Evolutionary conservation across 495 filamentous ascomycete species (phyloP), one percentile per base, ranked within the genome.

Genomic region (Opeltia flavorubescens): DNA sequence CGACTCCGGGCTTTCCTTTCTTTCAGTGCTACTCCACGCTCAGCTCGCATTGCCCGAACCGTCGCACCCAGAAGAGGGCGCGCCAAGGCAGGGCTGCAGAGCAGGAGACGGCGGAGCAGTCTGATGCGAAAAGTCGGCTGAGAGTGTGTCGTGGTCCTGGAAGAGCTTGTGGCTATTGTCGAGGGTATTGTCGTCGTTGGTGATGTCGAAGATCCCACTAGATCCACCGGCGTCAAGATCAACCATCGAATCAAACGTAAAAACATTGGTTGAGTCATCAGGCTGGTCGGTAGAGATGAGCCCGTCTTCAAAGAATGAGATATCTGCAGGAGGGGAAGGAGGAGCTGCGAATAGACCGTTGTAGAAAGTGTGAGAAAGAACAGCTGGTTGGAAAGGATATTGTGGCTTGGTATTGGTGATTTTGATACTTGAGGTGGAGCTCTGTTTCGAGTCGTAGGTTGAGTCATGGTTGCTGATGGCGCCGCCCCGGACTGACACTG

Each of bases 61-160:
- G 85, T 89, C 25, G 85, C 85, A 85, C 85, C 81, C 78, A 73
- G 74, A 66, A 84, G 75, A 64, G 81, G 84, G 83, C 83, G 85
- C 85, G 85, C 85, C 83, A 84, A 76, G 66, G 75, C 76, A 76
- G 81, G 83, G 83, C 82, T 89, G 85, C 85, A 82, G 73, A 81
- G 81, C 65, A 75, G 67, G 59, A 75, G 69, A 64, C 68, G 63
- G 57, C 62, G 64, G 63, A 74, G 68, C 55, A 73, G 66, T 61
- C 55, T 72, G 68, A 66, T 76, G 64, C 74, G 71, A 55, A 76
- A 69, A 62, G 63, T 67, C 51, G 71, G 63, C 54, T 7, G 47
- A 18, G 44, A 46, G 23, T 13, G 47, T 44, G 31, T 59, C 21
- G 41, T 47, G 33, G 18, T 49, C 63, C 52, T 61, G 59, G 55